These are phyloP conservation scores for Nannizziopsis barbatae DNA, from an alignment of 2,329 filamentous ascomycete species.

Conservation along the genomic window DNA sequence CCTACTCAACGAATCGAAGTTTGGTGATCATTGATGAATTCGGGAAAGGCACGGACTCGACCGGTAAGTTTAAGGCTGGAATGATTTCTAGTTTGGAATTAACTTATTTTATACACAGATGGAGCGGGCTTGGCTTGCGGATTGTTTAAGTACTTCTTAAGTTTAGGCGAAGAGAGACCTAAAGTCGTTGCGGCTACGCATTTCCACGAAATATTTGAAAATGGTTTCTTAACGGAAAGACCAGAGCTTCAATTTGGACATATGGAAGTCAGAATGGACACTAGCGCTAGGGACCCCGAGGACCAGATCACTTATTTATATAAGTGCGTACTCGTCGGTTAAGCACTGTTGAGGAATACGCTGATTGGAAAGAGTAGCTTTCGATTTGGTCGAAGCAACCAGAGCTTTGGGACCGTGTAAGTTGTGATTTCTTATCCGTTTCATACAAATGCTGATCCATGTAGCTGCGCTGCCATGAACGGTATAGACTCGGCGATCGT, in stretches of 20 bases:
- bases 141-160: constrained; percentile 47
- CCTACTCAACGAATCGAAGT: constrained; percentile 61
- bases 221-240: constrained; percentile 40
- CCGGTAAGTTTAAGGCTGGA: constrained; percentile 27
- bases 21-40: constrained; percentile 92
- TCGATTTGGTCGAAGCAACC: constrained; percentile 54
- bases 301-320: constrained; percentile 58
- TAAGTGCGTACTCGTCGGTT: constrained; percentile 32
- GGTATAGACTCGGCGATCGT: constrained; percentile 65
- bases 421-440: constrained; percentile 8
- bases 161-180: constrained; percentile 39
- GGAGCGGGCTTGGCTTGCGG: constrained; percentile 54
- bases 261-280: constrained; percentile 45
- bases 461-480: constrained; percentile 70
- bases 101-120: constrained; percentile 32
- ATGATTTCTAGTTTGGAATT: neutral
- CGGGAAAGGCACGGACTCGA: constrained; percentile 55
- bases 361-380: constrained; percentile 30
- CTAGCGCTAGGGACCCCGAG: constrained; percentile 33
- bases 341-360: neutral
- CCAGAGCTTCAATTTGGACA: constrained; percentile 44
- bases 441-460: neutral
- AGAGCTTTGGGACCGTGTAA: constrained; percentile 68
- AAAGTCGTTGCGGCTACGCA: constrained; percentile 54
- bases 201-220: constrained; percentile 49